phyloP scores from a whole-genome alignment of 495 filamentous ascomycete species.

The Apiosordaria backusii region DNA sequence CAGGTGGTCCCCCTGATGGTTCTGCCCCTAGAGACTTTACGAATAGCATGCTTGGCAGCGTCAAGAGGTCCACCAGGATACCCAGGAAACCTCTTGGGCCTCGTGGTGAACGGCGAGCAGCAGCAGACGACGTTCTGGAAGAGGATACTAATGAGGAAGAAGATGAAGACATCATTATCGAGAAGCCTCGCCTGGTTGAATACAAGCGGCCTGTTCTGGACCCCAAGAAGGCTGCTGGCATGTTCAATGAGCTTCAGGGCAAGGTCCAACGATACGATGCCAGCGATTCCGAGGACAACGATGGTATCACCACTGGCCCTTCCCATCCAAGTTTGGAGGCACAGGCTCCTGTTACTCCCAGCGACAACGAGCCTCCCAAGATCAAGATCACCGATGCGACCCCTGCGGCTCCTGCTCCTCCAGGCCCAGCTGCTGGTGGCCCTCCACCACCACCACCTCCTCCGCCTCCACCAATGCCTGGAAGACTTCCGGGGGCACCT shows the following conservation, averaged over 20 bases:
- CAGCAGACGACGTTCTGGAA: constrained; percentile 34
- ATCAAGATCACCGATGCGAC: constrained; percentile 42
- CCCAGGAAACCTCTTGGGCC: constrained; percentile 52
- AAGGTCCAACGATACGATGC: constrained; percentile 71
- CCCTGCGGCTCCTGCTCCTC: constrained; percentile 45
- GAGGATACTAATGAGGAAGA: constrained; percentile 37
- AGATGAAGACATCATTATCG: constrained; percentile 56
- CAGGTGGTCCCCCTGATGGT: constrained; percentile 21
- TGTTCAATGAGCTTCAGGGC: constrained; percentile 75
- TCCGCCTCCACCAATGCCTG: constrained; percentile 44
- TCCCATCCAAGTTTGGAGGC: constrained; percentile 75
- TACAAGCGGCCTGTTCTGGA: constrained; percentile 71
- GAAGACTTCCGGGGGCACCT: constrained; percentile 33
- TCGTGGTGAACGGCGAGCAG: constrained; percentile 31
- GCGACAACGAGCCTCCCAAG: constrained; percentile 54
- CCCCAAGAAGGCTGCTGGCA: constrained; percentile 65
- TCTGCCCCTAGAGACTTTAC: constrained; percentile 37
- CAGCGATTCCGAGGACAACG: constrained; percentile 66
- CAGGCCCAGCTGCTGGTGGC: constrained; percentile 22
- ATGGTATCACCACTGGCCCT: constrained; percentile 72
- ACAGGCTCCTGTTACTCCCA: constrained; percentile 65
- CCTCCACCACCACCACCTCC: constrained; percentile 34
- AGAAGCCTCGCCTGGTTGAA: constrained; percentile 64
- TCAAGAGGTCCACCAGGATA: constrained; percentile 47
- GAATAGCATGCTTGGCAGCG: constrained; percentile 63